Base-by-base conservation (phyloP, 2,329 filamentous ascomycete genomes). In the Alternaria arborescens region DNA sequence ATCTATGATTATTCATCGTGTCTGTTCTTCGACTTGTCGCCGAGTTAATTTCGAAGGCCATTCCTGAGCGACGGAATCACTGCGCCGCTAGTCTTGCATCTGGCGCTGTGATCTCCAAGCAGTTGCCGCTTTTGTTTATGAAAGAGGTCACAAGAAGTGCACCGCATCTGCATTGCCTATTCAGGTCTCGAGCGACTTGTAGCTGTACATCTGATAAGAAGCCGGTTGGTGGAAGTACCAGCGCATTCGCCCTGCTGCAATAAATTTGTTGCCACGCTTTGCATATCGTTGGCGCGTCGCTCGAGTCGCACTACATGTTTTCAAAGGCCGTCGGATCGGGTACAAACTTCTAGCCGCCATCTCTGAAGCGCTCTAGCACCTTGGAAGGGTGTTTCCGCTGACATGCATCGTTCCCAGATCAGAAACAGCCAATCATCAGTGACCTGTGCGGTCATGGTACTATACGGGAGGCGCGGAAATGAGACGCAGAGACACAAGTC, bases 141-240 rank as follows among this genome's bases (percentile, higher is more conserved):
- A 38, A 50, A 38, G 14, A 50, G 20, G 34, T 50, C 16, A 7
- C 30, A 38, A 24, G 46, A 38, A 36, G 12, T 16, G 32, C 8
- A 36, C 32, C 32, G 32, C 46, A 50, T 20, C 22, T 24, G 14
- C 36, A 52, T 41, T 52, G 16, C 50, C 50, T 30, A 11, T 38
- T n/a, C 18, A 18, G 24, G 50, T 5, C 38, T 41, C 40, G 24
- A 28, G 50, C 32, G 22, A 30, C 24, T 16, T 20, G 8, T 24
- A 30, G 40, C 22, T 41, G 34, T 20, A n/a, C 22, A 18, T 26
- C 4, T 6, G 5, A 30, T 8, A 6, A 6, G 1, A 12, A 24
- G 50, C 50, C n/a, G 50, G 50, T 52, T 41, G 50, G 50, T 52
- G 50, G 50, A 52, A 38, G 50, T 41, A 41, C 36, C 18, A 20